Evolutionary conservation across 2,329 filamentous ascomycete genomes (phyloP).

Genomic region (Daldinia sp.): DNA sequence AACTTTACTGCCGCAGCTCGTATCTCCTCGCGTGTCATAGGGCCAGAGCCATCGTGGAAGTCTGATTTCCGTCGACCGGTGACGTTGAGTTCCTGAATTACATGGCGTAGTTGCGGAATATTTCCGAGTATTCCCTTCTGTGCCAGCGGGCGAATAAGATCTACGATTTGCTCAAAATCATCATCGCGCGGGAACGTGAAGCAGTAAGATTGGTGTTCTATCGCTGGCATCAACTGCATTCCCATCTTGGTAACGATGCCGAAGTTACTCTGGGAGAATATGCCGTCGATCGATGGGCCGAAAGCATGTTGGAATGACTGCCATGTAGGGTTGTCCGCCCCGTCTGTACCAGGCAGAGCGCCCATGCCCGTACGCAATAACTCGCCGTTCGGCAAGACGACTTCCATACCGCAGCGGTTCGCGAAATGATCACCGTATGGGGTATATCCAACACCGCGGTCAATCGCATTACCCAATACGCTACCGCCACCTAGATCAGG

Average conservation of each 20-base stretch:
- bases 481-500: constrained; percentile 58
- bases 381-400: constrained; percentile 60
- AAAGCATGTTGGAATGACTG: constrained; percentile 56
- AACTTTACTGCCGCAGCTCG: constrained; percentile 53
- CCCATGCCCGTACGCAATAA: constrained; percentile 62
- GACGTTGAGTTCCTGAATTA: constrained; percentile 59
- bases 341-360: constrained; percentile 55
- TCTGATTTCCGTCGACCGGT: constrained; percentile 54
- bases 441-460: constrained; percentile 62
- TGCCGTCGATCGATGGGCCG: constrained; percentile 57
- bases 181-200: constrained; percentile 54
- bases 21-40: constrained; percentile 51
- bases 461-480: constrained; percentile 60
- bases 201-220: constrained; percentile 55
- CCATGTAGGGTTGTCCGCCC: constrained; percentile 55
- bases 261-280: constrained; percentile 65
- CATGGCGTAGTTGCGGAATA: constrained; percentile 60
- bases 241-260: constrained; percentile 69
- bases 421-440: constrained; percentile 58
- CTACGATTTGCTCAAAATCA: constrained; percentile 47
- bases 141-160: constrained; percentile 55
- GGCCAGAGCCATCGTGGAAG: constrained; percentile 46
- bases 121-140: constrained; percentile 61
- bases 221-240: constrained; percentile 56
- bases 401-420: constrained; percentile 54